Conservation (phyloP, 2,329 filamentous ascomycete genomes). For the Leptographium flavum region DNA sequence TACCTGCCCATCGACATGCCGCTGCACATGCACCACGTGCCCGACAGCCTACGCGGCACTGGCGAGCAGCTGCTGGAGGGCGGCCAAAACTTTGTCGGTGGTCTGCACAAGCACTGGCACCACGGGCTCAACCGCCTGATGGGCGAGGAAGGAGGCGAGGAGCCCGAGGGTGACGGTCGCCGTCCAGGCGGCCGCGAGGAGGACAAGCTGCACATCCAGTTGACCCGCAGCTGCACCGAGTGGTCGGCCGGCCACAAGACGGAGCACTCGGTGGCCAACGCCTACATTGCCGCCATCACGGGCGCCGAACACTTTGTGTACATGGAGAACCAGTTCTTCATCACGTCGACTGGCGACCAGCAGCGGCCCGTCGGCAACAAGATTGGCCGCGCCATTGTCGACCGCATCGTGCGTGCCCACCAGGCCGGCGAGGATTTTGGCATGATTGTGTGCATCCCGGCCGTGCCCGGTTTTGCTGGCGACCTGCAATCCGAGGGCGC, state of each 20-base stretch:
- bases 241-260: constrained; percentile 38
- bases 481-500: constrained; percentile 60
- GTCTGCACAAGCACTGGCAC: constrained; percentile 20
- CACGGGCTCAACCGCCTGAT: constrained; percentile 24
- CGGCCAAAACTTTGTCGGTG: constrained; percentile 16
- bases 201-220: constrained; percentile 28
- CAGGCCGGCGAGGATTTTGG: constrained; percentile 53
- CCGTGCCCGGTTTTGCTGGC: constrained; percentile 70
- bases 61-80: constrained; percentile 12
- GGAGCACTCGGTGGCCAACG: constrained; percentile 73
- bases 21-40: constrained; percentile 11
- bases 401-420: constrained; percentile 59
- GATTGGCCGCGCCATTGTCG: constrained; percentile 65
- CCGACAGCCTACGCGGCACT: constrained; percentile 9
- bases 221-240: constrained; percentile 32
- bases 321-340: constrained; percentile 82
- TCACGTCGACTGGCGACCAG: constrained; percentile 58
- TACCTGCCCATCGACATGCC: constrained; percentile 27
- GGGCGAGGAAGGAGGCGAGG: constrained; percentile 17
- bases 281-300: constrained; percentile 59
- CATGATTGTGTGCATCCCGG: constrained; percentile 64
- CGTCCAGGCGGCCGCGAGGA: constrained; percentile 6
- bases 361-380: constrained; percentile 64
- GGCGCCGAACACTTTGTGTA: constrained; percentile 62
- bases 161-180: constrained; percentile 6